Conservation (phyloP, 2,329 filamentous ascomycete genomes). For the Trichoderma hamatum region DNA sequence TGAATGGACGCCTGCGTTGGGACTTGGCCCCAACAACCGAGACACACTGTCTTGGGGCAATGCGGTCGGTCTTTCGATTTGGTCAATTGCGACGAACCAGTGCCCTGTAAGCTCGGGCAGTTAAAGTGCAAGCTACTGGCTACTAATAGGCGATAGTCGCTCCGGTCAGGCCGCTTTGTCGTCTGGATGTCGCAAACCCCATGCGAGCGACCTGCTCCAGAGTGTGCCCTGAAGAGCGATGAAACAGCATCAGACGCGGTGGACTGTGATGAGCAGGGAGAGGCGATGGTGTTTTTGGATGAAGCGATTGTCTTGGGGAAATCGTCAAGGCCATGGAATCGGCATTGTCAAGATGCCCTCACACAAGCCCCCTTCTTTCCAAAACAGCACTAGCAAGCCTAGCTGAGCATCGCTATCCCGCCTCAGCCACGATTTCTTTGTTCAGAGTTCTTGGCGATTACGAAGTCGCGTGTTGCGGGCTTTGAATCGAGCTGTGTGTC, state of each 20-base stretch:
- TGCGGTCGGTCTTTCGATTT: neutral
- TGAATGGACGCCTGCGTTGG: neutral
- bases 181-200: neutral
- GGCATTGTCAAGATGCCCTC: neutral
- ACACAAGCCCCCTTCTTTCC: conserved; percentile 15
- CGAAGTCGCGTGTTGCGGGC: neutral
- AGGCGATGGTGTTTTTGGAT: neutral
- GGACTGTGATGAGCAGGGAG: neutral
- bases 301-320: neutral
- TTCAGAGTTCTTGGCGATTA: neutral
- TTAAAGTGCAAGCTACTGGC: conserved; percentile 24
- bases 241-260: neutral
- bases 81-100: neutral
- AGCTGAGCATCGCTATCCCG: conserved; percentile 11
- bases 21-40: neutral
- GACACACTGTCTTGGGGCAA: conserved; percentile 12
- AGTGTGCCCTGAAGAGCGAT: neutral
- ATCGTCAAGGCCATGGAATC: neutral
- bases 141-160: conserved; percentile 22
- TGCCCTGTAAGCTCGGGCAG: conserved; percentile 13
- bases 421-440: conserved; percentile 14
- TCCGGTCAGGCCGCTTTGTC: conserved; percentile 17
- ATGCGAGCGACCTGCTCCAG: conserved; percentile 2
- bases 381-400: conserved; percentile 10
- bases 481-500: neutral